phyloP scores from a whole-genome alignment of 371 early-diverging fungal species.

The Entomophthora muscae region DNA sequence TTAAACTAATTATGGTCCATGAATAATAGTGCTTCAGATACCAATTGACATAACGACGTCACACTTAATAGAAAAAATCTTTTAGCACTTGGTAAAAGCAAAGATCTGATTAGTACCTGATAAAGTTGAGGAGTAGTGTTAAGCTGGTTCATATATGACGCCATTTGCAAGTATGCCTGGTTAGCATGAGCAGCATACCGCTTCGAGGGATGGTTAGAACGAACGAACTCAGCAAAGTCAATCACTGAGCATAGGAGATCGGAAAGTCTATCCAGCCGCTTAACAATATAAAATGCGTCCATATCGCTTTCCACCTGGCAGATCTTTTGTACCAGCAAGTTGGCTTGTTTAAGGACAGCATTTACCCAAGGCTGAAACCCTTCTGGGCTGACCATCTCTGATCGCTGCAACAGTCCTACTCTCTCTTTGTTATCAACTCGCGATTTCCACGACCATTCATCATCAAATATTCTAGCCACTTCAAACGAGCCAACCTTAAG shows the following conservation, averaged over 20 bases:
- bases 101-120: too few species aligned
- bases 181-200: constrained; percentile 57
- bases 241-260: constrained; percentile 80
- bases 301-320: background rate
- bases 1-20: too few species aligned
- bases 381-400: background rate
- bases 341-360: background rate
- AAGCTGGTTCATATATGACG: constrained; percentile 73
- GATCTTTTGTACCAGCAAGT: background rate
- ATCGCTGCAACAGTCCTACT: background rate
- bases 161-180: constrained; percentile 49
- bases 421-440: background rate
- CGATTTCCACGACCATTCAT: background rate
- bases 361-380: background rate
- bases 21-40: too few species aligned
- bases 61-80: too few species aligned
- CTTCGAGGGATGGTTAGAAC: constrained; percentile 71
- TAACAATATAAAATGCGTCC: constrained; percentile 21
- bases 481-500: background rate
- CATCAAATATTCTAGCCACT: background rate
- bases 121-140: constrained; percentile 82
- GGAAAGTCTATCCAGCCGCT: constrained; percentile 71
- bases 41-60: too few species aligned
- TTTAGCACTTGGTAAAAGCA: too few species aligned
- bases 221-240: constrained; percentile 83